Base-by-base conservation (phyloP, 768 basidiomycete genomes). In the Lentinula boryana region DNA sequence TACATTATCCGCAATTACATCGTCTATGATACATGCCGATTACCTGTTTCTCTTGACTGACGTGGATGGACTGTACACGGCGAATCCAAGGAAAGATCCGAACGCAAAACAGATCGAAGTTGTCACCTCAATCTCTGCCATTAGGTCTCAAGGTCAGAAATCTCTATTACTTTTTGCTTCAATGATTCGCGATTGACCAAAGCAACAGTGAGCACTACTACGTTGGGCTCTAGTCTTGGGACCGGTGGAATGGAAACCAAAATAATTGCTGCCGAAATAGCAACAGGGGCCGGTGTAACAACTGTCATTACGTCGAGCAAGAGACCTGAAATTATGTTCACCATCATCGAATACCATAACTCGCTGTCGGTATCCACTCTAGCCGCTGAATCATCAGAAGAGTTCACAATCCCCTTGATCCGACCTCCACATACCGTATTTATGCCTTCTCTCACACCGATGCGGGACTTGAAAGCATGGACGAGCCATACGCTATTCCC, bases 181-280 rank as follows among this genome's bases (percentile, higher is more conserved):
- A 50, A 48, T 6, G 54, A 23, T 16, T 31, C 54, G 18, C 4
- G 6, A 60, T 61, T 59, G 49, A 63, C 51, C 53, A 7, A 23
- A 21, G 21, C 36, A 51, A 27, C 67, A 96, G 97, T 99, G 7
- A 95, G 92, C 72, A 97, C 93, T 0, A 84, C 85, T 2, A 97
- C 97, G 0, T 80, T 96, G 1, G 97, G 97, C 0, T 95, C 93
- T 1, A 92, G 84, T 65, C 81, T 99, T 10, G 97, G 97, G 0
- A 98, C 97, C 1, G 97, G 97, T 0, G 97, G 97, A 3, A 98
- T 98, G 97, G 95, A 97, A 73, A 99, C 97, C 2, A 99, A 98
- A 69, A 84, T 98, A 66, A 97, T 98, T 64, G 97, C 97, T 1
- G 96, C 97, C 0, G 97, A 99, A 68, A 93, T 99, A 33, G 95